Conservation (phyloP, 179 eudicot species). For the Camellia oleifera region DNA sequence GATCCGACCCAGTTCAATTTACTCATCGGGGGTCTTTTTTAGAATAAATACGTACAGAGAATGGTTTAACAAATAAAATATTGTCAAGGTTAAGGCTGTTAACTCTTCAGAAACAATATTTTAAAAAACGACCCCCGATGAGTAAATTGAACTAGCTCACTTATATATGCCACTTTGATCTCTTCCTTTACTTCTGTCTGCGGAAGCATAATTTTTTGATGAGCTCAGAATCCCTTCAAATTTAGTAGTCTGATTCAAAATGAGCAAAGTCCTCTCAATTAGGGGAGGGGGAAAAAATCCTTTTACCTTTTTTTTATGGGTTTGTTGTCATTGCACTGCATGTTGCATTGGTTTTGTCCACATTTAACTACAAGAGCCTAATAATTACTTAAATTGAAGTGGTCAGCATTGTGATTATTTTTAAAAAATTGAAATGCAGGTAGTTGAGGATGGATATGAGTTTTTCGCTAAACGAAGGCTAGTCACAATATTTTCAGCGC, state of each 20-base stretch:
- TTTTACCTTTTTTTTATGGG: background rate
- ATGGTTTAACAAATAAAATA: background rate
- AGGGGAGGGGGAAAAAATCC: too few relatives aligned
- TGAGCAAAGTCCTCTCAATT: too few relatives aligned
- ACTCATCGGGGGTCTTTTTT: background rate
- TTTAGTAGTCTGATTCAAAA: too few relatives aligned
- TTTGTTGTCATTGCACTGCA: background rate
- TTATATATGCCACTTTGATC: too few relatives aligned
- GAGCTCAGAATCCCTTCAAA: too few relatives aligned
- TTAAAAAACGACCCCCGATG: too few relatives aligned
- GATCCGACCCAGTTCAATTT: background rate
- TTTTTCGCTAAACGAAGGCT: slow-evolving; percentile 72
- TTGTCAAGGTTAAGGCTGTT: too few relatives aligned
- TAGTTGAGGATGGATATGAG: slow-evolving; percentile 86
- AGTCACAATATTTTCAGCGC: slow-evolving; percentile 84
- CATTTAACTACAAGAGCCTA: background rate
- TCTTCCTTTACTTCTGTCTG: too few relatives aligned
- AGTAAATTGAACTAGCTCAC: too few relatives aligned
- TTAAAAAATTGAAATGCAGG: slow-evolving; percentile 35
- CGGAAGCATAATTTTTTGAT: too few relatives aligned
- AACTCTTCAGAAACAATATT: too few relatives aligned
- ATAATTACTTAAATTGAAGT: slow-evolving; percentile 8
- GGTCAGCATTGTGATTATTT: background rate
- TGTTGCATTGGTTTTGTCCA: background rate
- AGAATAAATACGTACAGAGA: background rate